Percentiles rank a stretch among this genome's conserved stretches.
These are phyloP conservation scores for Rhododendron molle DNA, from an alignment of 148 eudicot species.

Conservation along the genomic window DNA sequence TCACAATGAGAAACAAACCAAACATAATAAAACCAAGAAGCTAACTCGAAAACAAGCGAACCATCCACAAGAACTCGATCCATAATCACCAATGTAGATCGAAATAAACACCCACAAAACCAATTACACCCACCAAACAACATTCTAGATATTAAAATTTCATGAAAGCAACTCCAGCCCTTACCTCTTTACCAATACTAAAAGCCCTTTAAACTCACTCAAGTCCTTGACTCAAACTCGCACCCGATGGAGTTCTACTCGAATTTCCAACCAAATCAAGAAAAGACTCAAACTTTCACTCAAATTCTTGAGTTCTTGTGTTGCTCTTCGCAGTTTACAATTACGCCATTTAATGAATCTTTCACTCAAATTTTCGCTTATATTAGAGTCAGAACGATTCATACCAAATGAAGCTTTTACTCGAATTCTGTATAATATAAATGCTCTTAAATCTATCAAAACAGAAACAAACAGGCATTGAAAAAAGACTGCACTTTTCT, in stretches of 20 bases:
- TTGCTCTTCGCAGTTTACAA: background rate
- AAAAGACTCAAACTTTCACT: background rate
- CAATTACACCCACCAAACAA: background rate
- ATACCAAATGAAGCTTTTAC: background rate
- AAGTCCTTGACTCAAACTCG: background rate
- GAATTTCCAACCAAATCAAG: background rate
- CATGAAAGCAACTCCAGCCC: background rate
- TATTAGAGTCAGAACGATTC: too few species aligned
- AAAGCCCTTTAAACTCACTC: background rate
- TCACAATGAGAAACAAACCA: background rate
- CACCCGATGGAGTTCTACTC: background rate
- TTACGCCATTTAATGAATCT: too few species aligned
- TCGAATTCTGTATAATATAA: too few species aligned
- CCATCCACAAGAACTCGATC: background rate
- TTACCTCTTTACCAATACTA: background rate
- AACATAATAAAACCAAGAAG: background rate
- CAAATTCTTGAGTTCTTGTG: background rate
- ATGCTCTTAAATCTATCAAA: background rate
- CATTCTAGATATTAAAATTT: background rate
- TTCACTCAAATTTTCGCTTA: background rate
- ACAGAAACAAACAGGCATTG: background rate
- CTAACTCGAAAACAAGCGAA: background rate
- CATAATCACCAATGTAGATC: constrained; percentile 3
- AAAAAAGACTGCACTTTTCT: constrained; percentile 2
- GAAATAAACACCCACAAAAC: background rate